Evolutionary conservation across 2,329 filamentous ascomycete species (phyloP), one percentile per base, ranked within the genome.

Genomic region (Aspergillus quadrilineatus): DNA sequence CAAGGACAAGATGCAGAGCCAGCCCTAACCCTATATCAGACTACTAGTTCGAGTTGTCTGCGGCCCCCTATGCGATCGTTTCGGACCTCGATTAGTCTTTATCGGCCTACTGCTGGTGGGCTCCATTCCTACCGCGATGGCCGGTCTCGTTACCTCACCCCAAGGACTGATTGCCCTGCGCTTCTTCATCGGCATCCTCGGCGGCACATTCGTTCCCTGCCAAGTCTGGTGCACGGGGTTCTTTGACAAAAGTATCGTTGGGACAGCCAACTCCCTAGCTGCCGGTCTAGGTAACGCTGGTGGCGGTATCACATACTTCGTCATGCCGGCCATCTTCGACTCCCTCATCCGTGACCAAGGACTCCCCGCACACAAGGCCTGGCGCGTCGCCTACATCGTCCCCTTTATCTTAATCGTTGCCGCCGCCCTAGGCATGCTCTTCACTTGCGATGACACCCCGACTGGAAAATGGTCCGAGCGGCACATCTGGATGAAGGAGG

Each of bases 181-280:
- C 43, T 77, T 77, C 63, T 77, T 77, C 54, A 66, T 77, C 30
- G 75, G 75, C 14, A 76, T 77, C 14, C 65, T 77, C 0, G 75
- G 75, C 28, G 75, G 73, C 10, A 75, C 71, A 12, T 77, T 77
- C 50, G 75, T 77, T 10, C 75, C 75, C 7, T 96, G 91, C 72
- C 91, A 95, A 70, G 92, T 96, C 6, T 96, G 92, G 90, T 90
- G 88, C 8, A 96, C 91, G 0, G 90, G 88, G 0, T 96, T 96
- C 79, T 96, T 91, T 71, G 92, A 97, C 76, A 94, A 92, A 78
- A 94, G 92, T 66, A 82, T 96, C 28, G 89, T 96, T 15, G 92
- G 92, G 47, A 92, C 90, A 5, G 90, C 91, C 59, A 97, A 96
- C 69, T 89, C 90, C 2, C 75, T 96, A 15, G 88, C 91, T 1